Base-by-base conservation (phyloP, 2,329 filamentous ascomycete genomes). In the Aureobasidium namibiae region DNA sequence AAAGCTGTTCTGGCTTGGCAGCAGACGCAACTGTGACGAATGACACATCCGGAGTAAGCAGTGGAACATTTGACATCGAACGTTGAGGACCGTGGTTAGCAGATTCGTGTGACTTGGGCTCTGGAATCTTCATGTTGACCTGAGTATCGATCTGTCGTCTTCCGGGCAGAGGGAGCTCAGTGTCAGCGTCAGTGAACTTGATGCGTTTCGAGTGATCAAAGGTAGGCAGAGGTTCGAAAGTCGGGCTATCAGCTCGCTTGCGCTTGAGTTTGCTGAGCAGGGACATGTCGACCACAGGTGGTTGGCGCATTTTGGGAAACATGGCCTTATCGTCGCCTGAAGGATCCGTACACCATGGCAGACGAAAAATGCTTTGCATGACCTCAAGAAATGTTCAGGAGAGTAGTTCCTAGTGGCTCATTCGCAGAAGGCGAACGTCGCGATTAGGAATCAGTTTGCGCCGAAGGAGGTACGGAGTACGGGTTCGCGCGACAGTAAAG, bases 261-360 rank as follows among this genome's bases (percentile, higher is more conserved):
- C 83, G 79, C 76, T 86, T 86, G 67, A 83, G 72, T 65, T 78
- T 78, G 63, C 75, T 77, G 65, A 77, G 68, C 64, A 74, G 68
- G 39, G 76, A 72, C 59, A 79, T 75, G 61, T 77, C 75, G 66
- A 77, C 71, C 59, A 76, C 71, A 18, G 76, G 75, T 64, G 74
- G 67, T 53, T 69, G 70, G 67, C 72, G 74, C 71, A 74, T 68
- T 67, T 73, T 74, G 65, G 73, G 70, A 61, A 75, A 66, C 26
- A 69, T 65, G 21, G 70, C 65, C 68, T 75, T 75, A 56, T 75
- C 74, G 67, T 71, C 73, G 69, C 68, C 76, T 66, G 50, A 66
- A 63, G 49, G 62, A 62, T 73, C 70, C 63, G 65, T 72, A 66
- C 74, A 74, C 77, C 77, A 79, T 61, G 76, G 72, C 63, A 79